Conservation (phyloP, 2,329 filamentous ascomycete genomes). For the Fusarium concolor region DNA sequence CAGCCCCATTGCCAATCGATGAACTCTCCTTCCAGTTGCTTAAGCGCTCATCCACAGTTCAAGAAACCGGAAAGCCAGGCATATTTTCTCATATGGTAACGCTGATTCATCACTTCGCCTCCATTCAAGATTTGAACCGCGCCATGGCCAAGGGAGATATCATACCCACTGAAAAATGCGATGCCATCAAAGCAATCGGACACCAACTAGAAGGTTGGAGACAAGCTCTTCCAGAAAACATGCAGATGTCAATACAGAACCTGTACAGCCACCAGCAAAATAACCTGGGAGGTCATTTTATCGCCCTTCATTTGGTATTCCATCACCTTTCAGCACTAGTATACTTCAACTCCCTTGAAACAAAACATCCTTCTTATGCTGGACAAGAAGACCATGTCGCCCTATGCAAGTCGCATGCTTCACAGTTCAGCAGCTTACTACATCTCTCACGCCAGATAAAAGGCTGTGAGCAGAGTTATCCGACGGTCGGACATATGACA, state of each 20-base stretch:
- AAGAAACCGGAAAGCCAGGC: accelerated
- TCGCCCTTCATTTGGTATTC: neutral
- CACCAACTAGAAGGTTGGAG: neutral
- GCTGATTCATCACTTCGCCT: neutral
- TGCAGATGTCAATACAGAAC: constrained; percentile 4
- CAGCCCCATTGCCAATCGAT: neutral
- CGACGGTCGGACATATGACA: constrained; percentile 3
- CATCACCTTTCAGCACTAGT: constrained; percentile 3
- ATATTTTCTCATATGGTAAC: constrained; percentile 6
- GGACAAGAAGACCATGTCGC: neutral
- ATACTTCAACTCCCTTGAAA: constrained; percentile 10
- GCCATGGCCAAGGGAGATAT: neutral
- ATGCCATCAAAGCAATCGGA: neutral
- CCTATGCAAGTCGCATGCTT: constrained; percentile 4
- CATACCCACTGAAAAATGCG: neutral
- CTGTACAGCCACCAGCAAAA: constrained; percentile 2
- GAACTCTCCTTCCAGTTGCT: neutral
- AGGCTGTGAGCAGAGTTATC: neutral
- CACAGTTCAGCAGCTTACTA: constrained; percentile 1
- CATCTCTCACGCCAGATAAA: neutral
- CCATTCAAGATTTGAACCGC: constrained; percentile 4
- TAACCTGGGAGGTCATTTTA: neutral
- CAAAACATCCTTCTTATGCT: neutral
- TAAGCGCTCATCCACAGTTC: accelerated
- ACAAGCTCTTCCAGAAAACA: neutral